Base-by-base conservation (phyloP, 108 stramenopile genomes). In the Fistulifera pelliculosa region DNA sequence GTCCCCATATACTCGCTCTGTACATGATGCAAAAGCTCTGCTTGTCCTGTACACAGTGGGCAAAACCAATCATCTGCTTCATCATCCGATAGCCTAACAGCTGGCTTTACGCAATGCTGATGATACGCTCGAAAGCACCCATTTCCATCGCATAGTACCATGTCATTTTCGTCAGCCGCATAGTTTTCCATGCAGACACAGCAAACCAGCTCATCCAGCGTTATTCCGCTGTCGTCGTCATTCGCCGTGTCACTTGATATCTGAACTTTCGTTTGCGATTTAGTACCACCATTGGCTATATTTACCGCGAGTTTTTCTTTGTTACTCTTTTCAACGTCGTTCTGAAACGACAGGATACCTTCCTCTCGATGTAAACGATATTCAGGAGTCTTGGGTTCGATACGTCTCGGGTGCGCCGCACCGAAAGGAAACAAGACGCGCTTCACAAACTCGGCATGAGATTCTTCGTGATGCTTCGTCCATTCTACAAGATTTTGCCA, bases 81-180 rank as follows among this genome's bases (percentile, higher is more conserved):
- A 38, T 81, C 72, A 38, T 81, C 81, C 12, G 71, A 67, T 3
- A 26, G 47, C 19, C 69, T 66, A 5, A 88, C 59, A 19, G 54
- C 44, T 19, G 91, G 91, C 15, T 65, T 49, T 16, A 87, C 41
- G 47, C 92, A 93, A 53, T 77, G 63, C 85, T 81, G 78, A 56
- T 93, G 92, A 66, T 66, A 87, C 26, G 87, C 83, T 10, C 92
- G 73, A 41, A 72, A 89, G 60, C 92, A 93, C 1, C 68, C 69
- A 27, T 56, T 35, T 13, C 69, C 65, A 45, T 76, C 74, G 35
- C 74, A 76, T 31, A 76, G 40, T 27, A 76, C 25, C 27, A 76
- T 54, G 47, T 76, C 74, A 47, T 76, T 76, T 7, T 70, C 69
- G 42, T 76, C 74, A 47, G 74, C 60, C 0, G 52, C 68, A 54